Evolutionary conservation across 83 land plant genomes (phyloP).

Genomic region (Isoetes engelmannii): DNA sequence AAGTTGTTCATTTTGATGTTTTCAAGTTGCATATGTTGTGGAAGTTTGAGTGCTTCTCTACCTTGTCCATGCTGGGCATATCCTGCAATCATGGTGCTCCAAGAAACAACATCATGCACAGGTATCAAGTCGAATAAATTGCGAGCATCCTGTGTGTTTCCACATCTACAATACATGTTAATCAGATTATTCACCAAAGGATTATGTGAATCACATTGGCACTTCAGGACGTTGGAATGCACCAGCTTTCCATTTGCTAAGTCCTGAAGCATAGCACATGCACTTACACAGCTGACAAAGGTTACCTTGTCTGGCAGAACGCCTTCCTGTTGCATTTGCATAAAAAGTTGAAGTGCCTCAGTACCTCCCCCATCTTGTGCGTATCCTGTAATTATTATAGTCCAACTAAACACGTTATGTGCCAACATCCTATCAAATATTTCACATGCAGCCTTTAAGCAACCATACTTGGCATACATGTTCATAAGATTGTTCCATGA

Average conservation of each 20-base stretch:
- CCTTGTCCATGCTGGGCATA: neutral
- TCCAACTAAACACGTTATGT: conserved; percentile 1
- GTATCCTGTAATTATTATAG: neutral
- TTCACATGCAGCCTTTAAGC: neutral
- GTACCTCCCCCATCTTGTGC: neutral
- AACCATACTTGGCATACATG: conserved; percentile 2
- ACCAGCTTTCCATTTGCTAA: neutral
- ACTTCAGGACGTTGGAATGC: neutral
- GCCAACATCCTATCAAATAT: neutral
- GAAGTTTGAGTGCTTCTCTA: neutral
- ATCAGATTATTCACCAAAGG: neutral
- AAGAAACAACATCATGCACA: neutral
- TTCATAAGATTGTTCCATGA: conserved; percentile 2
- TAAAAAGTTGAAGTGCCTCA: neutral
- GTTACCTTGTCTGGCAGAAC: neutral
- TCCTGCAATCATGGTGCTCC: neutral
- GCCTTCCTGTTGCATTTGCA: neutral
- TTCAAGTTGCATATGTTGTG: neutral
- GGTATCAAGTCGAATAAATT: neutral
- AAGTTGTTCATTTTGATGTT: neutral
- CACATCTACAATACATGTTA: neutral
- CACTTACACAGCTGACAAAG: too few relatives aligned
- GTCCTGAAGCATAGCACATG: too few relatives aligned
- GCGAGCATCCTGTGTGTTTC: neutral
- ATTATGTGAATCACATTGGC: too few relatives aligned